Percentiles rank a stretch among this genome's conserved stretches.
These are phyloP conservation scores for Neolentinus lepideus DNA, from an alignment of 1,284 basidiomycete genomes.

Conservation along the genomic window DNA sequence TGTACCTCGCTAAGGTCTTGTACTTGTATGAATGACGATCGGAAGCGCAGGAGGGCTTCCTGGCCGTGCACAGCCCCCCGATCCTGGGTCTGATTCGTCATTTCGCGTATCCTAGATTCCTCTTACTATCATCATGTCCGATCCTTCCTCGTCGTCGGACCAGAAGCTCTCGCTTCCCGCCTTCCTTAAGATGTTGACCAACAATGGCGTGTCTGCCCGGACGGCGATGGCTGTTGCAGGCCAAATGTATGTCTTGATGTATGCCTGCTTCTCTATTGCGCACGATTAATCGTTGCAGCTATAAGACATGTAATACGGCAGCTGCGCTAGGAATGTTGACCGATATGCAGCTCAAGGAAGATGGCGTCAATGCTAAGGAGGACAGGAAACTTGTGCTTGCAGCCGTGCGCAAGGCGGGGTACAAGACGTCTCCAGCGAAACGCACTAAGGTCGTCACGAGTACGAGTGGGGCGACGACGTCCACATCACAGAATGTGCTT, in stretches of 20 bases:
- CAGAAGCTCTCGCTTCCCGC: slow-evolving; percentile 59
- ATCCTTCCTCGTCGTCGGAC: background rate
- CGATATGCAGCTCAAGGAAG: slow-evolving; percentile 47
- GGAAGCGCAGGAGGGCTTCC: background rate
- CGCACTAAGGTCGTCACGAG: background rate
- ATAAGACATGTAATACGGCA: slow-evolving; percentile 66
- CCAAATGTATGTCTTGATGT: slow-evolving; percentile 55
- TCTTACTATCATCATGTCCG: background rate
- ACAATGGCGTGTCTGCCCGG: slow-evolving; percentile 53
- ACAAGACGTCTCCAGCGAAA: slow-evolving; percentile 21
- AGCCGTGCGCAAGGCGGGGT: slow-evolving; percentile 62
- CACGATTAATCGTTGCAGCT: slow-evolving; percentile 34
- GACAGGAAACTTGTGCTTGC: slow-evolving; percentile 53
- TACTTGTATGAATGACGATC: too few species aligned
- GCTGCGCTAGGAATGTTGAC: slow-evolving; percentile 50
- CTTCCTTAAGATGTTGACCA: slow-evolving; percentile 70
- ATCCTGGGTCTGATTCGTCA: background rate
- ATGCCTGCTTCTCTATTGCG: background rate
- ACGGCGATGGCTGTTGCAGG: slow-evolving; percentile 74
- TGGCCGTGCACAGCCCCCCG: background rate
- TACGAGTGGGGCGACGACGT: background rate
- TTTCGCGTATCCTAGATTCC: background rate
- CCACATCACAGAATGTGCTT: slow-evolving; percentile 6
- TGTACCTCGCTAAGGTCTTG: too few species aligned
- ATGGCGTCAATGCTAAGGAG: slow-evolving; percentile 64